phyloP scores from a whole-genome alignment of 2,329 filamentous ascomycete species.

The Chalaropsis ovoidea region DNA sequence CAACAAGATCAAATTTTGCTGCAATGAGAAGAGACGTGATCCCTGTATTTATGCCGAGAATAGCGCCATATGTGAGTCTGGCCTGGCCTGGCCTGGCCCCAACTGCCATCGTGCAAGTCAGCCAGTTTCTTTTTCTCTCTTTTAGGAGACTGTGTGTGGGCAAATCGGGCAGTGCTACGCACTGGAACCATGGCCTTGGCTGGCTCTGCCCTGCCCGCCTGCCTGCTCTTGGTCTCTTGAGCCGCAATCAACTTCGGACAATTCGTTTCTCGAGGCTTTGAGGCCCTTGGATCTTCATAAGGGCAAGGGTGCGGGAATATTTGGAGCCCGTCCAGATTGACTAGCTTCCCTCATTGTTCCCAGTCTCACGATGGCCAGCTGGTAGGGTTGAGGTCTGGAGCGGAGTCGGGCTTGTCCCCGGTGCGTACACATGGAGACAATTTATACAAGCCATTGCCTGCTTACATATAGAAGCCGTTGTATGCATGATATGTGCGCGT shows the following conservation, averaged over 20 bases:
- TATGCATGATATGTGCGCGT: not conserved
- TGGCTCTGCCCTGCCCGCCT: not conserved
- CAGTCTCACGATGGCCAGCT: not conserved
- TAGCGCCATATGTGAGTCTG: slow-evolving; percentile 1
- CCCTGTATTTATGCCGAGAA: slow-evolving; percentile 15
- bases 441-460: too few species aligned
- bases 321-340: not conserved
- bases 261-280: not conserved
- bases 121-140: not conserved
- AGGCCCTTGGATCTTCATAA: slow-evolving; percentile 7
- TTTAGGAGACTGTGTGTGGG: not conserved
- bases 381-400: not conserved
- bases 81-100: too few species aligned
- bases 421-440: not conserved
- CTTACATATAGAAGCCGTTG: not conserved
- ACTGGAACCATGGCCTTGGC: not conserved
- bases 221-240: not conserved
- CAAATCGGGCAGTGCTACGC: slow-evolving; percentile 2
- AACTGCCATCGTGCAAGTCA: not conserved
- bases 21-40: slow-evolving; percentile 5
- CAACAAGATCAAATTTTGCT: slow-evolving; percentile 14
- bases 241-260: not conserved
- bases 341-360: not conserved
- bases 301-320: slow-evolving; percentile 14
- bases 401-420: not conserved